Percentiles rank a stretch among this genome's conserved stretches.
Evolutionary conservation across 1,284 basidiomycete species (phyloP).

Genomic region (Schizopora paradoxa): DNA sequence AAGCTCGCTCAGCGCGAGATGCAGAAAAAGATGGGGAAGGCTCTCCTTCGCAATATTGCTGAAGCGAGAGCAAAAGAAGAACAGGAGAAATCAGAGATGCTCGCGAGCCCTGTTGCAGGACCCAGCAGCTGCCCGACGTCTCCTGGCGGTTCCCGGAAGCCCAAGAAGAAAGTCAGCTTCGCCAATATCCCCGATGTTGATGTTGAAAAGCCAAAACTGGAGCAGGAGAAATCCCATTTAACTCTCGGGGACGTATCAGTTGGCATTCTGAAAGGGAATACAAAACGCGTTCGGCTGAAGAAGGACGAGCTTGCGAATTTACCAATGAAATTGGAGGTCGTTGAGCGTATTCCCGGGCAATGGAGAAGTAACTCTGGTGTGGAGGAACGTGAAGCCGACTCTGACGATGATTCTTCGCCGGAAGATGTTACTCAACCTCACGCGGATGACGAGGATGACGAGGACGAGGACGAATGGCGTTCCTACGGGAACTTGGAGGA

Average conservation of each 20-base stretch:
- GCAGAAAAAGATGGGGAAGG: slow-evolving; percentile 73
- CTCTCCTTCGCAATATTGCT: slow-evolving; percentile 46
- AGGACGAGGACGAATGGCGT: slow-evolving; percentile 33
- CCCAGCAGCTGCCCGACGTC: slow-evolving; percentile 16
- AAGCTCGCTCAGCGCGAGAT: slow-evolving; percentile 52
- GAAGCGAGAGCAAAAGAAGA: slow-evolving; percentile 36
- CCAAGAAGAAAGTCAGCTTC: slow-evolving; percentile 64
- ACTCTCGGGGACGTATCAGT: slow-evolving; percentile 53
- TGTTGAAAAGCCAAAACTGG: slow-evolving; percentile 17
- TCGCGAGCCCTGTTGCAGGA: not conserved
- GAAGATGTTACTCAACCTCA: slow-evolving; percentile 27
- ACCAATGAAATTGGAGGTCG: slow-evolving; percentile 62
- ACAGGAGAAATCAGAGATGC: slow-evolving; percentile 27
- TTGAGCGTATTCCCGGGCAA: slow-evolving; percentile 49
- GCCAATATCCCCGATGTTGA: slow-evolving; percentile 36
- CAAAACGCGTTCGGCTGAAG: slow-evolving; percentile 33
- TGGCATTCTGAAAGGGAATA: slow-evolving; percentile 40
- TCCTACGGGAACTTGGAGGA: slow-evolving; percentile 9
- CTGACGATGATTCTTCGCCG: slow-evolving; percentile 24
- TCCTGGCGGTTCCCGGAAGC: slow-evolving; percentile 24
- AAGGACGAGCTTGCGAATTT: slow-evolving; percentile 32
- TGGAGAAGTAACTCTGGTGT: slow-evolving; percentile 19
- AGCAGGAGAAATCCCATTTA: slow-evolving; percentile 17
- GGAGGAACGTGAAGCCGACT: slow-evolving; percentile 48
- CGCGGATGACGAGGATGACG: slow-evolving; percentile 33